Evolutionary conservation across 2,329 filamentous ascomycete species (phyloP), one percentile per base, ranked within the genome.

Genomic region (Diatrype stigma): DNA sequence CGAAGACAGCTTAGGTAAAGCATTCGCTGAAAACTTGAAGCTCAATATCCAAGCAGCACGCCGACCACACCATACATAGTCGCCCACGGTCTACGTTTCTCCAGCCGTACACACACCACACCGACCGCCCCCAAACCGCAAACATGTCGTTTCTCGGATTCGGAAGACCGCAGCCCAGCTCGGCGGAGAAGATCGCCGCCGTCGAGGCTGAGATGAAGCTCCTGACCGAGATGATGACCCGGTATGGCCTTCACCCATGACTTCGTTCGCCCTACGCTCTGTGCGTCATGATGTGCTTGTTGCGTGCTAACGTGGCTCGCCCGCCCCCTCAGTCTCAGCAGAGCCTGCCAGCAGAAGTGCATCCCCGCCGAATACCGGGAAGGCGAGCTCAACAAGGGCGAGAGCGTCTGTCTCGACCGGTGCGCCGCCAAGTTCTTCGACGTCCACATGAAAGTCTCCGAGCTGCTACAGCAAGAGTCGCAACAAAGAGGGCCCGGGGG

Each of bases 341-440:
- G 90, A 73, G 89, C 90, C 56, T 99, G 94, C 83, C 85, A 89
- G 61, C 85, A 87, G 70, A 99, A 99, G 79, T 99, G 94, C 76
- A 83, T 99, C 62, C 93, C 93, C 56, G 80, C 77, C 66, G 85
- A 93, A 65, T 99, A 97, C 84, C 90, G 91, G 70, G 94, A 99
- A 78, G 85, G 83, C 71, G 93, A 99, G 64, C 85, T 99, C 66
- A 96, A 96, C 84, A 99, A 99, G 79, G 95, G 92, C 80, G 94
- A 99, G 76, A 91, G 88, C 62, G 94, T 99, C 63, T 99, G 95
- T 78, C 85, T 99, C 63, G 94, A 99, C 77, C 90, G 94, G 67
- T 99, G 95, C 76, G 89, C 95, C 52, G 82, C 89, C 68, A 99
- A 99, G 79, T 99, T 97, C 79, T 96, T 99, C 76, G 93, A 97